phyloP scores from a whole-genome alignment of 2,329 filamentous ascomycete genomes.

The Aspergillus texensis region DNA sequence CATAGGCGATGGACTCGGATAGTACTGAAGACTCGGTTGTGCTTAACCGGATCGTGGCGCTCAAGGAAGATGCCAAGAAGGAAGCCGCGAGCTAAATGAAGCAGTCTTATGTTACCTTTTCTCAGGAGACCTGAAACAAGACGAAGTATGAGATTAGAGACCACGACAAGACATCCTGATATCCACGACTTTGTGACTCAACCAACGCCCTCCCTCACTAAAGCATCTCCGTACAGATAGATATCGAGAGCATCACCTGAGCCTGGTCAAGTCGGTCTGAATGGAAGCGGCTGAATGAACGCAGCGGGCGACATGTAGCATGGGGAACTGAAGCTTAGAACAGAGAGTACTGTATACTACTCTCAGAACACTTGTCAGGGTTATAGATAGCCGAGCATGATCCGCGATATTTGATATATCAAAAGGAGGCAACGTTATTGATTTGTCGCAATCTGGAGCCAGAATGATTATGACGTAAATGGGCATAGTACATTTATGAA shows the following conservation, averaged over 20 bases:
- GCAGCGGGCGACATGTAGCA: neutral
- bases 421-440: neutral
- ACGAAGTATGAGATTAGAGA: neutral
- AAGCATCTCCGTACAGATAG: neutral
- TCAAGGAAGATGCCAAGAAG: constrained; percentile 66
- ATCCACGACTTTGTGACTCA: neutral
- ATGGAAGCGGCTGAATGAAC: neutral
- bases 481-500: neutral
- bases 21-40: constrained; percentile 78
- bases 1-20: constrained; percentile 67
- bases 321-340: neutral
- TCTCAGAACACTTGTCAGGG: neutral
- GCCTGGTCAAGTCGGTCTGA: neutral
- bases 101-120: neutral
- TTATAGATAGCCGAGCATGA: neutral
- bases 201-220: neutral
- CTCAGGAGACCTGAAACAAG: neutral
- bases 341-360: neutral
- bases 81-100: neutral
- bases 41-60: constrained; percentile 85
- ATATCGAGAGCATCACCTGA: neutral
- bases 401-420: neutral
- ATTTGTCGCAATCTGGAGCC: neutral
- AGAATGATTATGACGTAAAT: neutral
- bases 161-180: neutral